Evolutionary conservation across 2,329 filamentous ascomycete species (phyloP).

Genomic region (Aspergillus texensis): DNA sequence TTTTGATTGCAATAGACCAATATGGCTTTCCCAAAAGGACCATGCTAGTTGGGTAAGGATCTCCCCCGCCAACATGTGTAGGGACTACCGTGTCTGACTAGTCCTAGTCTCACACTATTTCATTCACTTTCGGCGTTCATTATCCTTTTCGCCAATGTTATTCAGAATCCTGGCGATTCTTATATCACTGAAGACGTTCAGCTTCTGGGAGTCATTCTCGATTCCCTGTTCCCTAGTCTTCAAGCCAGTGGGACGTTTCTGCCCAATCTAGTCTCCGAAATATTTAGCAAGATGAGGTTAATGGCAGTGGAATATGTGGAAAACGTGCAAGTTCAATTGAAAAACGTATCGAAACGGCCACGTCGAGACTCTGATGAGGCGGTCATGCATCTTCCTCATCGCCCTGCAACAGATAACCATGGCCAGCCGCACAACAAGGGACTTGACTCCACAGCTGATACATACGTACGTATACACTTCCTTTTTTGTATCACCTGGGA

Average conservation of each 20-base stretch:
- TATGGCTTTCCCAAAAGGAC: background rate
- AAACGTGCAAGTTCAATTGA: background rate
- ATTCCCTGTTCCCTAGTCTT: background rate
- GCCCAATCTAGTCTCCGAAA: background rate
- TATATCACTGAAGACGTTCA: background rate
- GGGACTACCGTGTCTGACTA: background rate
- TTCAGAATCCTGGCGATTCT: background rate
- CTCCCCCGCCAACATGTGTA: background rate
- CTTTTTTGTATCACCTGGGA: background rate
- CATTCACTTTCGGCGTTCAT: background rate
- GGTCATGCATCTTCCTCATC: background rate
- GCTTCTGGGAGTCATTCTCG: background rate
- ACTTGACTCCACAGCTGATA: background rate
- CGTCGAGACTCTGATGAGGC: background rate
- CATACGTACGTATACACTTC: background rate
- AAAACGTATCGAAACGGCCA: background rate
- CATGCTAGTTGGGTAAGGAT: background rate
- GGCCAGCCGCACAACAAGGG: background rate
- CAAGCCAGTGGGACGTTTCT: background rate
- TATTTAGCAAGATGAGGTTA: background rate
- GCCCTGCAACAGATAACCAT: background rate
- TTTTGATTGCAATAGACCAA: background rate
- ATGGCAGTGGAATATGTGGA: background rate
- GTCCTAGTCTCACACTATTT: background rate
- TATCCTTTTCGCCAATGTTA: background rate